Evolutionary conservation across 192 early-diverging fungal species (phyloP), one percentile per base, ranked within the genome.

Genomic region (Coemansia sp.): DNA sequence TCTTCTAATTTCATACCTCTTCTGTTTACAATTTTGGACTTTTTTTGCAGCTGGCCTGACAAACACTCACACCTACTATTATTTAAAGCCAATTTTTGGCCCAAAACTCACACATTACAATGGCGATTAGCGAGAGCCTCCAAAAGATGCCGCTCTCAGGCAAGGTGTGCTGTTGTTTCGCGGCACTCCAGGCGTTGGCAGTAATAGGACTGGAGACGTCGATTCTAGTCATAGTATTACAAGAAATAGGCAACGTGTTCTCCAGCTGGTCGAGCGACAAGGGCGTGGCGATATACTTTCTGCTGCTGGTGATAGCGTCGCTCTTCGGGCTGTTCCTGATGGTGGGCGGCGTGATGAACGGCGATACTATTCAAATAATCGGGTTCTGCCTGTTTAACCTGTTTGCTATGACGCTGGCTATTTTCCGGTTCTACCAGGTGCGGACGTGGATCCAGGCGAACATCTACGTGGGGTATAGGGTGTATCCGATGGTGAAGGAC

Each of bases 241-340:
- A 70, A 16, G 66, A 83, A 36, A 69, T 83, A 13, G 80, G 71
- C 16, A 78, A 79, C 46, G 81, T 84, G 33, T 84, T 84, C 36
- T 67, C 63, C 44, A 70, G 67, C 27, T 78, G 77, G 77, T 79
- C 75, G 42, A 76, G 73, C 62, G 81, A 84, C 77, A 84, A 84
- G 73, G 63, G 81, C 53, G 71, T 79, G 42, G 77, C 81, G 2
- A 84, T 84, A 64, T 84, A 84, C 71, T 84, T 84, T 69, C 57
- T 84, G 68, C 68, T 84, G 34, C 63, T 84, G 39, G 44, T 79
- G 13, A 79, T 78, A 11, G 81, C 67, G 14, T 48, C 68, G 21
- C 51, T 84, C n/a, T 84, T 70, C 48, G 71, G 76, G 5, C 45
- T 79, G 62, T 84, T 79, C 24, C 48, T 84, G 42, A 44, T 79